Evolutionary conservation across 2,329 filamentous ascomycete genomes (phyloP).

Genomic region (Hymenoscyphus fraxineus): DNA sequence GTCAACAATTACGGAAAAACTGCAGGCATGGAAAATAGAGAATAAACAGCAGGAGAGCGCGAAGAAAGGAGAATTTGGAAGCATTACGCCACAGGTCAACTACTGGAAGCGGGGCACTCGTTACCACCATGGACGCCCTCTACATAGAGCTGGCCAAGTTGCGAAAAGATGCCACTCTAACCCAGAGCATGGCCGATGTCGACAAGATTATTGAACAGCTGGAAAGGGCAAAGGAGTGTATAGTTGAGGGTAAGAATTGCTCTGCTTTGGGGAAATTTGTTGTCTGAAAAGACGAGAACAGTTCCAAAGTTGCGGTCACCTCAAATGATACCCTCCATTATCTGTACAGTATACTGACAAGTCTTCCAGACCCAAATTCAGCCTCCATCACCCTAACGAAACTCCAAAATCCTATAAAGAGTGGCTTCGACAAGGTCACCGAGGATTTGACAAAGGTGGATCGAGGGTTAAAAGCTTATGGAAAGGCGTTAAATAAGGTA

Average conservation of each 20-base stretch:
- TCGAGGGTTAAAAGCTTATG: constrained; percentile 76
- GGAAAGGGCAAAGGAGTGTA: constrained; percentile 65
- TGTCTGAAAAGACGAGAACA: background rate
- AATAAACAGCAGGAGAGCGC: background rate
- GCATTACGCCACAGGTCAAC: background rate
- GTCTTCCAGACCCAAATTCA: constrained; percentile 57
- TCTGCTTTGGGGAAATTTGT: background rate
- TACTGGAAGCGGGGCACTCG: constrained; percentile 20
- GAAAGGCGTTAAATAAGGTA: constrained; percentile 80
- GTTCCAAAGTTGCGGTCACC: background rate
- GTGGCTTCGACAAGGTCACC: constrained; percentile 75
- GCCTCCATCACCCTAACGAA: constrained; percentile 74
- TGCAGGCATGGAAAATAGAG: background rate
- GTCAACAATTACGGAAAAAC: background rate
- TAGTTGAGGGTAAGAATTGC: constrained; percentile 54
- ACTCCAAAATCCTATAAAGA: constrained; percentile 80
- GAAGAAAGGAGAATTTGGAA: background rate
- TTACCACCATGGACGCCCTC: constrained; percentile 33
- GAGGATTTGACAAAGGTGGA: constrained; percentile 80
- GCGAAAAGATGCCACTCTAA: constrained; percentile 32
- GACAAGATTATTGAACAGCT: constrained; percentile 80
- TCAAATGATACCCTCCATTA: background rate
- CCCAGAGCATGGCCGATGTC: constrained; percentile 60
- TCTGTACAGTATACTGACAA: constrained; percentile 7
- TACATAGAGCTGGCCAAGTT: constrained; percentile 33